Evolutionary conservation across 2,329 filamentous ascomycete genomes (phyloP).

Genomic region (Bipolaris zeicola): DNA sequence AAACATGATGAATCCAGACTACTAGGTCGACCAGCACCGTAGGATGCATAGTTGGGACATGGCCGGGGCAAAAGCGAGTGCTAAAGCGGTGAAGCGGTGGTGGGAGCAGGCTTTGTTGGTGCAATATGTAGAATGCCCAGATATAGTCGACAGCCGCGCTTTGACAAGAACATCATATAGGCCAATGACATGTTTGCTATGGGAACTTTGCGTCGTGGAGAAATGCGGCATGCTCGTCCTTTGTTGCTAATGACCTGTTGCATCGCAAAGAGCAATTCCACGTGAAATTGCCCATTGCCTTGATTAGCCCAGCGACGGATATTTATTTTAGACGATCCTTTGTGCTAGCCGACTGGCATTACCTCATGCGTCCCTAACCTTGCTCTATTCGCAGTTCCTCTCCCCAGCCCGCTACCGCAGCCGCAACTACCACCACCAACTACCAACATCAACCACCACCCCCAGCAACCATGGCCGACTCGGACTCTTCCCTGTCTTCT

Average conservation of each 20-base stretch:
- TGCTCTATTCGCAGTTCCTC: constrained; percentile 34
- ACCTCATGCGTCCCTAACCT: constrained; percentile 45
- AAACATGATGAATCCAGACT: background rate
- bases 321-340: constrained; percentile 22
- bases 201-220: background rate
- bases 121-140: background rate
- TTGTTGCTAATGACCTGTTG: background rate
- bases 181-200: background rate
- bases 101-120: background rate
- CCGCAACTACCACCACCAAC: constrained; percentile 30
- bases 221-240: background rate
- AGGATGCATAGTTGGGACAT: background rate
- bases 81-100: background rate
- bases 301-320: constrained; percentile 20
- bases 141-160: background rate
- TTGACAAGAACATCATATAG: constrained; percentile 6
- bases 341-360: constrained; percentile 44
- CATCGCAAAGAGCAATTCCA: background rate
- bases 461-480: constrained; percentile 57
- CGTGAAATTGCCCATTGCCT: constrained; percentile 3
- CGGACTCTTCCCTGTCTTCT: constrained; percentile 63
- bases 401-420: constrained; percentile 23
- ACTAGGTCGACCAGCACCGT: background rate
- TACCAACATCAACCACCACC: constrained; percentile 22
- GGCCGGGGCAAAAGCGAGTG: background rate